phyloP scores from a whole-genome alignment of 169 alveolate species.

The Babesia sp. region DNA sequence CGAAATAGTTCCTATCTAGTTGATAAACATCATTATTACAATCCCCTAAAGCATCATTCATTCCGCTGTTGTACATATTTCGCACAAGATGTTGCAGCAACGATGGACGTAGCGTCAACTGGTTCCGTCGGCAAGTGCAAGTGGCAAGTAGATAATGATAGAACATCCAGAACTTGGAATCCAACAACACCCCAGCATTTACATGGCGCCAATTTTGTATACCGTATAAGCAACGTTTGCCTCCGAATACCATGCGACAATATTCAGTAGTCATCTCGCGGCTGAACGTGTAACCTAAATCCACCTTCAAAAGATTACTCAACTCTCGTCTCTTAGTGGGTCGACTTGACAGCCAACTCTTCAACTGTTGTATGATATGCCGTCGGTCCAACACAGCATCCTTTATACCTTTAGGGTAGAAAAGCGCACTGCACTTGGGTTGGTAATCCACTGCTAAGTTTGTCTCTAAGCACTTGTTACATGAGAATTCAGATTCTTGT shows the following conservation, averaged over 20 bases:
- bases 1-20: constrained; percentile 20
- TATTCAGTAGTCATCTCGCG: constrained; percentile 8
- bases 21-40: not conserved
- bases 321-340: not conserved
- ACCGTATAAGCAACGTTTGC: constrained; percentile 42
- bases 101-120: constrained; percentile 32
- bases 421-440: not conserved
- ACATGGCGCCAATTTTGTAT: constrained; percentile 64
- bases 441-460: not conserved
- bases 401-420: not conserved
- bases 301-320: not conserved
- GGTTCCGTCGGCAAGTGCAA: constrained; percentile 34
- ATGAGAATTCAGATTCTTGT: not conserved
- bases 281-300: not conserved
- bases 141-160: constrained; percentile 48
- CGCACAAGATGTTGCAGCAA: constrained; percentile 52
- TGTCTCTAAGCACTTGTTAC: constrained; percentile 12
- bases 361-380: not conserved
- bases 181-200: constrained; percentile 22
- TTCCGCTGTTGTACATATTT: constrained; percentile 25
- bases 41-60: not conserved
- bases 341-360: not conserved
- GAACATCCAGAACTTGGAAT: constrained; percentile 47
- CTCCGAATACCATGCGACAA: constrained; percentile 20
- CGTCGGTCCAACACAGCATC: not conserved